These are phyloP conservation scores for Chaetomium tenue DNA, from an alignment of 495 filamentous ascomycete genomes.

Conservation along the genomic window DNA sequence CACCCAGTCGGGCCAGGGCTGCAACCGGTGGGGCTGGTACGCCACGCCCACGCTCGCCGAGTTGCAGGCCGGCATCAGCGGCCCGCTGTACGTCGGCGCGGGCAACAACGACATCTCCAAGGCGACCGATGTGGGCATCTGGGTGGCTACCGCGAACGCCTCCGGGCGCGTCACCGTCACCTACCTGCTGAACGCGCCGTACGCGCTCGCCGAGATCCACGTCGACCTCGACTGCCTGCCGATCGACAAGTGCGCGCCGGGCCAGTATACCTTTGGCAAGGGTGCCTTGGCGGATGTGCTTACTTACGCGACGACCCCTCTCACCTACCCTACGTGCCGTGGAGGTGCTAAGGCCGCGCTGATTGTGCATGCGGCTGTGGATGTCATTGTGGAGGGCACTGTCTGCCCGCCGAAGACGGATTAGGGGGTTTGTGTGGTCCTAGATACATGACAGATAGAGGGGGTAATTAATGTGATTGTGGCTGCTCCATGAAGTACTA, in stretches of 20 bases:
- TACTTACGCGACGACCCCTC: slow-evolving; percentile 2
- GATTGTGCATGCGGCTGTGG: slow-evolving; percentile 22
- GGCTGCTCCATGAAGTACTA: no score
- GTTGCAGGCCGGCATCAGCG: slow-evolving; percentile 28
- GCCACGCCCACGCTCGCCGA: slow-evolving; percentile 23
- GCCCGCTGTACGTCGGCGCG: slow-evolving; percentile 31
- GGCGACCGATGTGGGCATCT: slow-evolving; percentile 29
- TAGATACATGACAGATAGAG: background rate
- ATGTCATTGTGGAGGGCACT: background rate
- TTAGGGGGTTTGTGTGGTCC: background rate
- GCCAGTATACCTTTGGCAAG: slow-evolving; percentile 26
- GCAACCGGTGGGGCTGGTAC: slow-evolving; percentile 35
- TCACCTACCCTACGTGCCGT: slow-evolving; percentile 21
- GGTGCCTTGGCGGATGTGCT: slow-evolving; percentile 9
- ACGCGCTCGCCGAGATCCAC: slow-evolving; percentile 27
- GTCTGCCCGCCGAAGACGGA: background rate
- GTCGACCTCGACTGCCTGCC: slow-evolving; percentile 26
- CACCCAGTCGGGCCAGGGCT: slow-evolving; percentile 24
- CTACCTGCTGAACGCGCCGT: slow-evolving; percentile 23
- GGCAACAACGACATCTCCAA: slow-evolving; percentile 35
- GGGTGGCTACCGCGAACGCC: slow-evolving; percentile 21
- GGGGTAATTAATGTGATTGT: background rate
- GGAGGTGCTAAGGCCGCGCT: slow-evolving; percentile 16
- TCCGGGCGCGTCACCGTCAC: slow-evolving; percentile 25
- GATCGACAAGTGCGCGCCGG: slow-evolving; percentile 28